Percentiles rank a stretch among this genome's conserved stretches.
These are phyloP conservation scores for Houttuynia cordata DNA, from an alignment of 164 flowering plant species.

Conservation along the genomic window DNA sequence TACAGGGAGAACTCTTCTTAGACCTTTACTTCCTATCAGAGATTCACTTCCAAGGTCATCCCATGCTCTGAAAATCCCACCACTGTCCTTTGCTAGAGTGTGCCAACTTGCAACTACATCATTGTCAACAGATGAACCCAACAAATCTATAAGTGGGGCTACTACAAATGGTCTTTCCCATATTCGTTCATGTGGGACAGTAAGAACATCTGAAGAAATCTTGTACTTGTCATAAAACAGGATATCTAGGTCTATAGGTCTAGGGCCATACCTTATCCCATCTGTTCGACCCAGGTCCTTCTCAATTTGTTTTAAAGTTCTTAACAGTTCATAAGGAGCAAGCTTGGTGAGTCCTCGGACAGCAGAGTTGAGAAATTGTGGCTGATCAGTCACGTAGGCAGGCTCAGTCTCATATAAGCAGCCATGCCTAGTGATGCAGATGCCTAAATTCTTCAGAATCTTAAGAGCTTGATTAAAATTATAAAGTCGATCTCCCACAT, in stretches of 20 bases:
- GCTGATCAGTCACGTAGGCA: slow-evolving; percentile 88
- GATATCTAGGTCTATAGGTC: slow-evolving; percentile 89
- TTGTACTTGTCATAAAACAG: slow-evolving; percentile 71
- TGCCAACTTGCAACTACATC: slow-evolving; percentile 75
- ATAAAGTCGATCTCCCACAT: slow-evolving; percentile 64
- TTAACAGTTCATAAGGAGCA: slow-evolving; percentile 64
- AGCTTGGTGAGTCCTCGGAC: slow-evolving; percentile 67
- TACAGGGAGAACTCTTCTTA: slow-evolving; percentile 68
- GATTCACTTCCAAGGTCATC: slow-evolving; percentile 73
- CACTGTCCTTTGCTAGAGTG: slow-evolving; percentile 33
- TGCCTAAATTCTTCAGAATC: slow-evolving; percentile 59
- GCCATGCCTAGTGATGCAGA: slow-evolving; percentile 54
- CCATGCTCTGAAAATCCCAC: slow-evolving; percentile 67
- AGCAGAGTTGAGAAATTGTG: slow-evolving; percentile 85
- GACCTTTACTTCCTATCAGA: slow-evolving; percentile 59
- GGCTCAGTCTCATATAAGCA: slow-evolving; percentile 90
- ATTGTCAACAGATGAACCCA: slow-evolving; percentile 50
- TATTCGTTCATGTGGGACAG: slow-evolving; percentile 82
- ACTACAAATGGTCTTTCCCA: slow-evolving; percentile 95
- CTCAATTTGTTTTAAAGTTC: slow-evolving; percentile 70
- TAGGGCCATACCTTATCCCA: slow-evolving; percentile 89
- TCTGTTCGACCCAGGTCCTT: slow-evolving; percentile 68
- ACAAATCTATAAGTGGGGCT: slow-evolving; percentile 79
- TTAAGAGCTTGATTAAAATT: slow-evolving; percentile 68
- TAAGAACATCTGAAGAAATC: slow-evolving; percentile 53